These are phyloP conservation scores for Laburnicola sp. DNA, from an alignment of 2,329 filamentous ascomycete genomes.

Conservation along the genomic window DNA sequence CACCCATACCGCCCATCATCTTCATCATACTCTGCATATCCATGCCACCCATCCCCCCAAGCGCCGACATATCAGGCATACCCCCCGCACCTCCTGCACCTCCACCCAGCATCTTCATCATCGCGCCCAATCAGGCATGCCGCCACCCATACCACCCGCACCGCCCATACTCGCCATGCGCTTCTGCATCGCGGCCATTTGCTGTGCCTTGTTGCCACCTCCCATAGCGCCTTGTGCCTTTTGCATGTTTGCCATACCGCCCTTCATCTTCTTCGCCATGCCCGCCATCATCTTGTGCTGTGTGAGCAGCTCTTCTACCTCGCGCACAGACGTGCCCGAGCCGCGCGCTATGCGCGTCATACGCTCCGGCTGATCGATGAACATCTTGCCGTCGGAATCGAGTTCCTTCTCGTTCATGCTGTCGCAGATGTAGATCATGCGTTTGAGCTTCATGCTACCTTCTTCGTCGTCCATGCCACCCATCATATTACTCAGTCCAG, in stretches of 20 bases:
- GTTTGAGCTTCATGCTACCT: conserved; percentile 86
- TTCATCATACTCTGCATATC: conserved; percentile 56
- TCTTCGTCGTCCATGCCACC: conserved; percentile 97
- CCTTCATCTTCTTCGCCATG: conserved; percentile 99
- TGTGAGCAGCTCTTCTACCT: conserved; percentile 95
- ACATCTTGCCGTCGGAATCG: conserved; percentile 91
- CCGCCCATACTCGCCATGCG: conserved; percentile 90
- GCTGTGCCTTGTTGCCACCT: conserved; percentile 86
- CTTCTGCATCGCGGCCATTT: conserved; percentile 97
- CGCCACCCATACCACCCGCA: conserved; percentile 61
- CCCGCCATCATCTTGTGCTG: conserved; percentile 98
- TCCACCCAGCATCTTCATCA: conserved; percentile 90
- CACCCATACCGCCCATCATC: conserved; percentile 41
- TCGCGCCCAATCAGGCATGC: conserved; percentile 77
- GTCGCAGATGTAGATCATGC: conserved; percentile 99
- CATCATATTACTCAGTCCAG: conserved; percentile 91
- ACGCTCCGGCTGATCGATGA: conserved; percentile 86
- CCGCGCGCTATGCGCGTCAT: conserved; percentile 92
- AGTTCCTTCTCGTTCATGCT: conserved; percentile 97
- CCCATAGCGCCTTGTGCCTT: conserved; percentile 88
- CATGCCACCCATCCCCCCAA: conserved; percentile 58
- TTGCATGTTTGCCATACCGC: conserved; percentile 97
- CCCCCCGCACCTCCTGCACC: conserved; percentile 63
- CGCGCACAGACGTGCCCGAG: conserved; percentile 84
- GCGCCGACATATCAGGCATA: conserved; percentile 67